Percentiles rank a stretch among this genome's conserved stretches.
phyloP scores from a whole-genome alignment of 768 basidiomycete genomes.

The Hypholoma sublateritium region DNA sequence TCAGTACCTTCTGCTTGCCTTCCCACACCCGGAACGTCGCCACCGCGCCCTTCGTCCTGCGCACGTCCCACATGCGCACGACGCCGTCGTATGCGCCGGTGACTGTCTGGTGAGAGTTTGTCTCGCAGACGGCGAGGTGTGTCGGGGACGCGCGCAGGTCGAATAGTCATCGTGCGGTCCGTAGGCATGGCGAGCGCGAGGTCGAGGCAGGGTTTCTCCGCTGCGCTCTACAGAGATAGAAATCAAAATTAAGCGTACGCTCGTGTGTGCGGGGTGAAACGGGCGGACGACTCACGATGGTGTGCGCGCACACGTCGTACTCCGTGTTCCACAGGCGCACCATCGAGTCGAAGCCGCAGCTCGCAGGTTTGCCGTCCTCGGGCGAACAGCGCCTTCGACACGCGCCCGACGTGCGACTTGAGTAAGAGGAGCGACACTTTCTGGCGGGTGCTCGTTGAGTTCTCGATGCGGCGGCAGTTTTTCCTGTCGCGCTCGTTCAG shows the following conservation, averaged over 20 bases:
- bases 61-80: constrained; percentile 76
- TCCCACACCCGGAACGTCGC: constrained; percentile 65
- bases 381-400: constrained; percentile 68
- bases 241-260: background rate
- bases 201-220: constrained; percentile 76
- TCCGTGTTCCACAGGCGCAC: constrained; percentile 88
- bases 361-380: constrained; percentile 48
- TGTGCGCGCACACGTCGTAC: constrained; percentile 65
- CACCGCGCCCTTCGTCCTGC: constrained; percentile 65
- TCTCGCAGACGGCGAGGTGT: constrained; percentile 40
- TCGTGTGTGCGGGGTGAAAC: too few species aligned
- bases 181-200: constrained; percentile 70
- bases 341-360: constrained; percentile 89
- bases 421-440: constrained; percentile 75
- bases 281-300: constrained; percentile 51
- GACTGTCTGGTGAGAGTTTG: constrained; percentile 50
- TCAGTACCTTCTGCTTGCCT: constrained; percentile 54
- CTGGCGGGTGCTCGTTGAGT: constrained; percentile 39
- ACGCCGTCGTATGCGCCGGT: constrained; percentile 79
- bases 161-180: constrained; percentile 71
- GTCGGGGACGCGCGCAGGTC: constrained; percentile 63
- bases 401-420: constrained; percentile 79
- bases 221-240: constrained; percentile 46
- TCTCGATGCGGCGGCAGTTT: constrained; percentile 65
- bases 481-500: constrained; percentile 38